Percentiles rank a stretch among this genome's conserved stretches.
phyloP scores from a whole-genome alignment of 768 basidiomycete species.

The Tulasnella sp. region DNA sequence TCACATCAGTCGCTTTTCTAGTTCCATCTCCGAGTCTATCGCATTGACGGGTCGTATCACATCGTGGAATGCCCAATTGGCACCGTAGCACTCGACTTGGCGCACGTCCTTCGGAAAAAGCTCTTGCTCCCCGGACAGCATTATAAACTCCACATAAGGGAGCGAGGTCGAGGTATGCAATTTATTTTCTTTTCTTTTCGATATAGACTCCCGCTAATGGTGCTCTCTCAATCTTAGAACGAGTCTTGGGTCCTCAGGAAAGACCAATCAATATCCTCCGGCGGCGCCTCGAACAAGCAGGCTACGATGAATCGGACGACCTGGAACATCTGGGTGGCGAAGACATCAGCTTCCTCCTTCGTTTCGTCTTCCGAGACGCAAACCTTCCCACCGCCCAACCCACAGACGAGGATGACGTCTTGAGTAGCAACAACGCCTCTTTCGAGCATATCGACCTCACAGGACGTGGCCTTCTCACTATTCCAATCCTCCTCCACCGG shows the following conservation, averaged over 20 bases:
- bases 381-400: slow-evolving; percentile 40
- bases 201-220: neutral
- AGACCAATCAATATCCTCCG: slow-evolving; percentile 82
- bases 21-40: slow-evolving; percentile 77
- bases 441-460: slow-evolving; percentile 84
- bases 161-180: slow-evolving; percentile 70
- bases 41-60: slow-evolving; percentile 71
- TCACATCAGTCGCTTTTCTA: slow-evolving; percentile 26
- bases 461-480: slow-evolving; percentile 76
- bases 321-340: slow-evolving; percentile 75
- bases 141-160: slow-evolving; percentile 73
- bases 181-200: neutral
- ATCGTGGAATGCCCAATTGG: slow-evolving; percentile 64
- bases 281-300: slow-evolving; percentile 83
- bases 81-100: slow-evolving; percentile 71
- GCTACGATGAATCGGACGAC: slow-evolving; percentile 81
- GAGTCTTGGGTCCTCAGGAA: slow-evolving; percentile 79
- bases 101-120: slow-evolving; percentile 62
- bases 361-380: slow-evolving; percentile 86
- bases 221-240: slow-evolving; percentile 56
- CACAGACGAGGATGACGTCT: slow-evolving; percentile 27
- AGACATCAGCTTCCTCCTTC: slow-evolving; percentile 81
- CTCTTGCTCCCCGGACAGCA: slow-evolving; percentile 52
- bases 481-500: slow-evolving; percentile 83
- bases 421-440: slow-evolving; percentile 55